phyloP scores from a whole-genome alignment of 129 eudicot genomes.

The Kitagawia praeruptora region DNA sequence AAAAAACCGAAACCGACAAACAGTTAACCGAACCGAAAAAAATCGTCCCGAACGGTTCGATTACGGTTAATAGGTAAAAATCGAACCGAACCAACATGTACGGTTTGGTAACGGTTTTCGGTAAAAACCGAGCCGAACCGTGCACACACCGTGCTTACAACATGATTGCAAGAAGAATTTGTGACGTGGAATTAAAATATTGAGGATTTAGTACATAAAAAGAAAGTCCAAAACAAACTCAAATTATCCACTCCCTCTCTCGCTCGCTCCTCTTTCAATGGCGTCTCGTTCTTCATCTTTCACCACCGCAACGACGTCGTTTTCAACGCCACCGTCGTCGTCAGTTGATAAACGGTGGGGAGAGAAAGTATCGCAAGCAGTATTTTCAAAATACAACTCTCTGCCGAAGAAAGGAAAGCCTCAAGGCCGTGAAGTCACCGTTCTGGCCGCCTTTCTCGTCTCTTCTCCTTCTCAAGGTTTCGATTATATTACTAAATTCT shows the following conservation, averaged over 20 bases:
- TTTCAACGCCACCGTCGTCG: conserved; percentile 17
- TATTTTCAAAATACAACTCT: conserved; percentile 43
- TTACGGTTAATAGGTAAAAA: no score
- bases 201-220: neutral
- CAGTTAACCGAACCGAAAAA: no score
- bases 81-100: no score
- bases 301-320: conserved; percentile 24
- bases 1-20: no score
- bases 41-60: no score
- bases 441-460: conserved; percentile 14
- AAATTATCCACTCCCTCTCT: conserved; percentile 1
- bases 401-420: conserved; percentile 95
- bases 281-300: conserved; percentile 18
- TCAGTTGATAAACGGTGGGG: conserved; percentile 43
- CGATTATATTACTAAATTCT: neutral
- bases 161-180: no score
- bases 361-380: conserved; percentile 54
- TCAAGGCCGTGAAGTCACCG: conserved; percentile 27
- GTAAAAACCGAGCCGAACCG: no score
- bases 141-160: no score
- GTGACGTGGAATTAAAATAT: no score
- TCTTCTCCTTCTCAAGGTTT: conserved; percentile 20
- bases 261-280: neutral
- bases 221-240: neutral
- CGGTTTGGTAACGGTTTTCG: no score